Base-by-base conservation (phyloP, 352 stramenopile genomes). In the Peronosclerospora sorghi region DNA sequence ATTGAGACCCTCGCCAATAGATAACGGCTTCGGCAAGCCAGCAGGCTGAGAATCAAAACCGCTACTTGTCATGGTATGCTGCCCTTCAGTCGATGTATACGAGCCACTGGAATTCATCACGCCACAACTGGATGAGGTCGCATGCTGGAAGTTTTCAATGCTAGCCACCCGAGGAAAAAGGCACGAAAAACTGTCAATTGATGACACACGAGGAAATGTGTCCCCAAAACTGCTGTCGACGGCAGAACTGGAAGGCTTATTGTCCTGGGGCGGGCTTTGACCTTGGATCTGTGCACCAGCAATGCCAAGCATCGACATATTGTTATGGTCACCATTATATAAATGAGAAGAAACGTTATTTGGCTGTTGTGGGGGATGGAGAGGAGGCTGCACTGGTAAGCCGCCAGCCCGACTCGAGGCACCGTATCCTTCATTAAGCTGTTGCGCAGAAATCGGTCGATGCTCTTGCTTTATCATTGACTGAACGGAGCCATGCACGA, bases 161-260 rank as follows among this genome's bases (percentile, higher is more conserved):
- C 74, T 87, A 32, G 73, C 78, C 42, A 90, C 77, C 24, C 78
- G 78, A 12, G 78, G 78, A 43, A 90, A 90, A 9, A 90, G 39
- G 20, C 73, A 87, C 30, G 73, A 84, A 44, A 90, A 90, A 54
- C 73, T 86, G 59, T 90, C 78, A 41, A 90, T 86, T 6, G 74
- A 87, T 26, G 78, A 90, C 36, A 90, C 75, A 21, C 78, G 78
- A 21, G 68, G 75, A 23, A 82, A 76, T 6, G 52, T 48, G 30
- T 77, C 66, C 15, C 37, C 21, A 0, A 43, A 46, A 27, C 47
- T 56, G 13, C 49, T 48, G 35, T 68, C 50, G 41, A 61, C 59
- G 9, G 35, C 34, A 8, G 35, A 30, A 30, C 44, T 50, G 4
- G 42, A 19, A 10, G 47, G 30, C 17, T 59, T 68, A 13, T 48